Conservation (phyloP, 2,329 filamentous ascomycete genomes). For the Pseudogymnoascus sp. region DNA sequence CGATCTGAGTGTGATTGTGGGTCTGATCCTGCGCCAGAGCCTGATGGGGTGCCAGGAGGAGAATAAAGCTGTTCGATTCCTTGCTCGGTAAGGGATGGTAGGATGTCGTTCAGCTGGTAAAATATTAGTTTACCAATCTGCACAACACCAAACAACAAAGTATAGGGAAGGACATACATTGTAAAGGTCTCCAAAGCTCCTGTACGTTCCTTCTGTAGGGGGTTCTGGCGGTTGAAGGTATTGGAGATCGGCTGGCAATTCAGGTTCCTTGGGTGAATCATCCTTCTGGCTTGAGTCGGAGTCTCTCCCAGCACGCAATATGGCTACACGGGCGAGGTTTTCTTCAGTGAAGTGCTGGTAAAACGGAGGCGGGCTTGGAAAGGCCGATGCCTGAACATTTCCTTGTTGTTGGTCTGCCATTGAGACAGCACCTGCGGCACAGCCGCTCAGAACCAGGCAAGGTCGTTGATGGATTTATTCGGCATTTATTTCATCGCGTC, state of each 20-base stretch:
- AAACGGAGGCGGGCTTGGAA: constrained; percentile 81
- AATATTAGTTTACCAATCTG: constrained; percentile 8
- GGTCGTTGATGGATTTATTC: background rate
- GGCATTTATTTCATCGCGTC: background rate
- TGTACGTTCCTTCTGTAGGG: constrained; percentile 62
- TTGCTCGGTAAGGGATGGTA: constrained; percentile 60
- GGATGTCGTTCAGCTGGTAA: constrained; percentile 46
- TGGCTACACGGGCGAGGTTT: constrained; percentile 54
- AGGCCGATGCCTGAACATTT: constrained; percentile 46
- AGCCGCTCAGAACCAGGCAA: background rate
- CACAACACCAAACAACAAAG: background rate
- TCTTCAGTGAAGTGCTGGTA: constrained; percentile 79
- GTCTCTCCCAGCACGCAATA: constrained; percentile 32
- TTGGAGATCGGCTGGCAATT: constrained; percentile 47
- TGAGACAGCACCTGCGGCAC: constrained; percentile 7
- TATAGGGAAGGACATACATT: constrained; percentile 33
- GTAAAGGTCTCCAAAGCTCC: constrained; percentile 63
- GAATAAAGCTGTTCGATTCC: constrained; percentile 62
- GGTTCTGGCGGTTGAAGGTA: constrained; percentile 75
- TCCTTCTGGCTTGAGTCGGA: background rate
- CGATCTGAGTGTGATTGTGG: constrained; percentile 44
- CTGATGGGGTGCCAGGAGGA: constrained; percentile 19
- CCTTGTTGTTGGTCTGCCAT: constrained; percentile 53
- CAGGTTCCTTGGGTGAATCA: background rate
- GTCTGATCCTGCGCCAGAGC: constrained; percentile 35